A percentile compares a stretch with the other conserved stretches of the same genome.
Conservation (phyloP, 305 asterid genomes). For the Euphrasia arctica region DNA sequence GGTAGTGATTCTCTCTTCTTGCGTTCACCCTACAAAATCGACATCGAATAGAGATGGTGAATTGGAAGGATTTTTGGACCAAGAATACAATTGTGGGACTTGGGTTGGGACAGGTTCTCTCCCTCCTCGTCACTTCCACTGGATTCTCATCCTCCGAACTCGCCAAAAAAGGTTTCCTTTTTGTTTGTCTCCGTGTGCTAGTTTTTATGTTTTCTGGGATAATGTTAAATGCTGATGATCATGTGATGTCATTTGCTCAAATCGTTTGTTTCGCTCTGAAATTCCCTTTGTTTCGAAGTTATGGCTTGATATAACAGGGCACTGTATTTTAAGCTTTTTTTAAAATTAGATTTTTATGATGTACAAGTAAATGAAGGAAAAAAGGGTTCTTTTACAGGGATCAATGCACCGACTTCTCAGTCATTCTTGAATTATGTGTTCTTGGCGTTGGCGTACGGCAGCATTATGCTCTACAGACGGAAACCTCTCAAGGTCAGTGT, state of each 20-base stretch:
- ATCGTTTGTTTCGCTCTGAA: slow-evolving; percentile 4
- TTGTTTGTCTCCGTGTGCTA: background rate
- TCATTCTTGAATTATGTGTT: slow-evolving; percentile 83
- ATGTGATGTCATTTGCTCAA: background rate
- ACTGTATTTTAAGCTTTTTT: slow-evolving; percentile 8
- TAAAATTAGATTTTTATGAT: background rate
- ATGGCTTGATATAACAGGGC: background rate
- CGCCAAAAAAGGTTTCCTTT: slow-evolving; percentile 60
- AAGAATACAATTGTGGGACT: slow-evolving; percentile 65
- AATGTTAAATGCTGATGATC: background rate
- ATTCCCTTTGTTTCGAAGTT: slow-evolving; percentile 10
- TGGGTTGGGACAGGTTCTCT: slow-evolving; percentile 74
- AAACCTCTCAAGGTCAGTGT: slow-evolving; percentile 68
- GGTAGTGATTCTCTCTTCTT: background rate
- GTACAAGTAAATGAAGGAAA: background rate
- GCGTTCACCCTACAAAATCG: no score
- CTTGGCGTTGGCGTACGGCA: slow-evolving; percentile 79
- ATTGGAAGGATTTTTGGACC: slow-evolving; percentile 39
- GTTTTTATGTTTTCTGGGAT: background rate
- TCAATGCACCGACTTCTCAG: slow-evolving; percentile 98
- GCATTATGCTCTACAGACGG: slow-evolving; percentile 66
- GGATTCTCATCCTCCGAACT: slow-evolving; percentile 94
- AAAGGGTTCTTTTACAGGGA: slow-evolving; percentile 43
- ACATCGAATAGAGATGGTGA: slow-evolving; percentile 31
- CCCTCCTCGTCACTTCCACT: slow-evolving; percentile 82